Base-by-base conservation (phyloP, 495 filamentous ascomycete genomes). In the Evernia prunastri region DNA sequence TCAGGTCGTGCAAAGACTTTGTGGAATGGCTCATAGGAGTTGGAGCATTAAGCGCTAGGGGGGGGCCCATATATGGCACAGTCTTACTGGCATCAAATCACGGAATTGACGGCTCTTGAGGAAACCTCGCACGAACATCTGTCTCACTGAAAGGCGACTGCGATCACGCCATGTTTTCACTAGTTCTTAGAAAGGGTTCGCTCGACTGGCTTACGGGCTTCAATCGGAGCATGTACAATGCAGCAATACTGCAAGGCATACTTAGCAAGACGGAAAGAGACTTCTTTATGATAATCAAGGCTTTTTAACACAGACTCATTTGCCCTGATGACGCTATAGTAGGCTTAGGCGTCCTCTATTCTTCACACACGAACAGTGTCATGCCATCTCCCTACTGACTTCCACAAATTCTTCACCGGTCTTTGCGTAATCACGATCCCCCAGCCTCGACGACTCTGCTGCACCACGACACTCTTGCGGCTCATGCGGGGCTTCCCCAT, bases 1-100 rank as follows among this genome's bases (percentile, higher is more conserved):
- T 7, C 90, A 92, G 68, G 87, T 93, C 42, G 84, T 92, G 65
- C 88, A 89, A 66, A 82, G 89, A 35, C 76, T 94, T 39, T 87
- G 89, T 67, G 84, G 87, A 35, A 85, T 94, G 76, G 89, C 87
- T 20, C 73, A 82, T 29, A 77, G 80, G 43, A 78, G 78, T n/a
- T 86, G 82, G 83, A 74, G 76, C 59, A 72, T 78, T 56, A 77
- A 74, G 27, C 74, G 77, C 63, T 77, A 77, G 62, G 20, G 29
- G 33, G 18, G 29, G n/a, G n/a, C n/a, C 18, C 18, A 43, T 17
- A 56, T 36, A 18, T n/a, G 27, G 15, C 39, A 35, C 33, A 53
- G 10, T 31, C 49, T 29, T 6, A 18, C 49, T 17, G 25, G 49
- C 15, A 31, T 53, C 25, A 31, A 31, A 15, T 8, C 49, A 31